Conservation (phyloP, 1,139 yeast genomes). For the Geotrichum reessii region DNA sequence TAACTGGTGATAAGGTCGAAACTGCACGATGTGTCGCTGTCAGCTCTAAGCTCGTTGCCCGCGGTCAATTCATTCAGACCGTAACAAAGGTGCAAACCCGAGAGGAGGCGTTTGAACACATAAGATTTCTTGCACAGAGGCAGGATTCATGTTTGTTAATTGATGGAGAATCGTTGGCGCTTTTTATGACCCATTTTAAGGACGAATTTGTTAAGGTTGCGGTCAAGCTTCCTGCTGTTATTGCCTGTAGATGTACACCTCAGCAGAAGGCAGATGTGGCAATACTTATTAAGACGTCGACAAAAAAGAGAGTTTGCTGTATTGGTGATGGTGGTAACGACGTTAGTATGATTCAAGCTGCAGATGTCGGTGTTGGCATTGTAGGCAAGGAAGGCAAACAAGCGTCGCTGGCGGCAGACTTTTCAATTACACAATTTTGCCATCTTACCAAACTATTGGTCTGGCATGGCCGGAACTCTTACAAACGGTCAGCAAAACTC, state of each 20-base stretch:
- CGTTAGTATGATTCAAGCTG: conserved; percentile 97
- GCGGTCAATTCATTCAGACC: conserved; percentile 91
- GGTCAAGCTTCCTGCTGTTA: conserved; percentile 77
- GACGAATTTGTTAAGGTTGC: conserved; percentile 74
- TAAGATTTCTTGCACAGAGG: conserved; percentile 64
- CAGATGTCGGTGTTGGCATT: conserved; percentile 97
- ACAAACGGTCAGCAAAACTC: conserved; percentile 88
- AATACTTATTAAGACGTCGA: conserved; percentile 61
- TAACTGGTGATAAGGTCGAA: conserved; percentile 97
- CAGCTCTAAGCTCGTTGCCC: conserved; percentile 81
- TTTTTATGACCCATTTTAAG: conserved; percentile 56
- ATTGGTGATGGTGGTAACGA: conserved; percentile 99
- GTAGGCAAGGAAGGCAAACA: conserved; percentile 98
- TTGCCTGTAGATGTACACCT: conserved; percentile 97
- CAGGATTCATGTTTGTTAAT: conserved; percentile 74
- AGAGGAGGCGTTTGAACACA: conserved; percentile 56
- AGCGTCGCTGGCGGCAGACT: conserved; percentile 96
- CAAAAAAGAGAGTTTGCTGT: conserved; percentile 90
- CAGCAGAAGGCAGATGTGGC: conserved; percentile 98
- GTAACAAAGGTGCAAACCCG: conserved; percentile 51
- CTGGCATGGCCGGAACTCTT: conserved; percentile 98
- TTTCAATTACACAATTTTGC: conserved; percentile 87
- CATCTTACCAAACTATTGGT: conserved; percentile 77
- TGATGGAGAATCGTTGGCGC: conserved; percentile 86
- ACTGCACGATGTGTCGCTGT: conserved; percentile 96